Evolutionary conservation across 768 basidiomycete genomes (phyloP), one percentile per base, ranked within the genome.

Genomic region (Rhizopogon vinicolor): DNA sequence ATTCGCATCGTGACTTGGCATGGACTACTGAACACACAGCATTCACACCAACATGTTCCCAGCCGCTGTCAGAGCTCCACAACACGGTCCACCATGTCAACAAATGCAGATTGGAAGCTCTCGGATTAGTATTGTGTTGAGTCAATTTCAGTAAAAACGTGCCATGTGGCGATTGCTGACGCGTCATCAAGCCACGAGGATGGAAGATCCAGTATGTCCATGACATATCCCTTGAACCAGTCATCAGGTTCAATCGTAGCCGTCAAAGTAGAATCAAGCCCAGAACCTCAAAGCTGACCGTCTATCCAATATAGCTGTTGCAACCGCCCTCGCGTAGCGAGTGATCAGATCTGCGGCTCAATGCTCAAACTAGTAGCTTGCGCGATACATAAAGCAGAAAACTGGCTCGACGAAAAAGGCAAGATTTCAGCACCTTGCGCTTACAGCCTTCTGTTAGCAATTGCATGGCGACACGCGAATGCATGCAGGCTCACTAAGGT

Each of bases 21-120:
- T 46, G 33, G 8, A 35, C 35, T 35, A 31, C 19, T 48, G 46
- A 48, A 22, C 12, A 4, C 33, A 16, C 33, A 13, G 19, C 14
- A 18, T 41, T 41, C n/a, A 41, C 8, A 18, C 41, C 9, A 8
- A 48, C 14, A 48, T 9, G 33, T 48, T 48, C 46, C 31, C 46
- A 48, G 46, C 46, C 33, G n/a, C 46, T 48, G 46, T 48, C 33
- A 16, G 33, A 48, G 33, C 46, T 48, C 46, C 46, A 48, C 46
- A 19, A 48, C 18, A 48, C 18, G 31, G 10, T 18, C 6, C 9
- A 48, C 46, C 46, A 35, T 13, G 19, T 35, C 33, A 31, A 35
- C 46, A 22, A 9, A 33, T 19, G 13, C 29, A 48, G 14, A 22
- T 48, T 22, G 8, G 13, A 19, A 48, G n/a, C 33, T 22, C 19